A percentile compares a stretch with the other conserved stretches of the same genome.
phyloP scores from a whole-genome alignment of 805 yeast species.

The Wickerhamiella vanderwaltii region DNA sequence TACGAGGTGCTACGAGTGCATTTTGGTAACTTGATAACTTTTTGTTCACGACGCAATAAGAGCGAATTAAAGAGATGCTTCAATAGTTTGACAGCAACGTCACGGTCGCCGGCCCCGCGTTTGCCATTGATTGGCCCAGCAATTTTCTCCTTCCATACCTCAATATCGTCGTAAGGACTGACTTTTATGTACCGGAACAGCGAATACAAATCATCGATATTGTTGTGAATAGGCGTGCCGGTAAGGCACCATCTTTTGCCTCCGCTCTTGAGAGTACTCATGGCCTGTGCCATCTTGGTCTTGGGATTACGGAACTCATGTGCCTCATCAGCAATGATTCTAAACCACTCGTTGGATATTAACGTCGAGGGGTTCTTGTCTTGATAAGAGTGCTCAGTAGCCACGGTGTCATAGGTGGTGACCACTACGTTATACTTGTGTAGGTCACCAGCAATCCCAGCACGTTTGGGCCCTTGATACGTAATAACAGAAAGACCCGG shows the following conservation, averaged over 20 bases:
- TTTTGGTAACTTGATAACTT: slow-evolving; percentile 24
- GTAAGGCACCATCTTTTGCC: slow-evolving; percentile 46
- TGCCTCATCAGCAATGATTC: slow-evolving; percentile 56
- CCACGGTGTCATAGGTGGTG: slow-evolving; percentile 27
- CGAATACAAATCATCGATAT: slow-evolving; percentile 41
- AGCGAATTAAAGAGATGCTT: slow-evolving; percentile 24
- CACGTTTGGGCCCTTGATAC: slow-evolving; percentile 28
- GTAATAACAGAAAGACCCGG: slow-evolving; percentile 24
- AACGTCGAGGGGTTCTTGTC: slow-evolving; percentile 20
- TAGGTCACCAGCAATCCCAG: slow-evolving; percentile 16
- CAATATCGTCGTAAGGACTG: slow-evolving; percentile 21
- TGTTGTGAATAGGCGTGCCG: slow-evolving; percentile 56
- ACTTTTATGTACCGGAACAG: slow-evolving; percentile 33
- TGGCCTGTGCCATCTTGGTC: slow-evolving; percentile 37
- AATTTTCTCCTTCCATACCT: slow-evolving; percentile 23
- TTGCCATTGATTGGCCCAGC: slow-evolving; percentile 22
- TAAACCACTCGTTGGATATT: slow-evolving; percentile 32
- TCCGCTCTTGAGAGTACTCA: slow-evolving; percentile 31
- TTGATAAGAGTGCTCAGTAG: slow-evolving; percentile 20
- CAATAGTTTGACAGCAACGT: slow-evolving; percentile 20
- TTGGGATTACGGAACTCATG: slow-evolving; percentile 44
- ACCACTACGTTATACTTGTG: slow-evolving; percentile 27
- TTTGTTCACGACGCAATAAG: slow-evolving; percentile 39
- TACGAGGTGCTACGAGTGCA: slow-evolving; percentile 5
- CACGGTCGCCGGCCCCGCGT: slow-evolving; percentile 11